Conservation (phyloP, 75 land plant genomes). For the Picea sitchensis region DNA sequence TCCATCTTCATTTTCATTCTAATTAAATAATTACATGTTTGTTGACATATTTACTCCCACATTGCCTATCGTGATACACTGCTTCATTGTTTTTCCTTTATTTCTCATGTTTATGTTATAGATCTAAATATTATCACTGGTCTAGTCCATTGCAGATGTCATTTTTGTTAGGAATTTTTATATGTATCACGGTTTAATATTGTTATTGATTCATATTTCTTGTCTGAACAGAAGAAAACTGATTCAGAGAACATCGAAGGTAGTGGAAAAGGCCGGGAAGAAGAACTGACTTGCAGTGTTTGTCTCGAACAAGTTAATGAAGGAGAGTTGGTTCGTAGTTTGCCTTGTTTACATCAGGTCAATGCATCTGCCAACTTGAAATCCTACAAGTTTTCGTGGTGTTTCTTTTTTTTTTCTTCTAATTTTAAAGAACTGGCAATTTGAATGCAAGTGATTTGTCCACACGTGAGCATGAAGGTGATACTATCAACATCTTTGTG, state of each 20-base stretch:
- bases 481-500: neutral
- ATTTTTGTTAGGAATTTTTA: neutral
- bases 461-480: neutral
- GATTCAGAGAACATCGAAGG: conserved; percentile 21
- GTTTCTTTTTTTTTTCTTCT: neutral
- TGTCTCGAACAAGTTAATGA: conserved; percentile 87
- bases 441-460: neutral
- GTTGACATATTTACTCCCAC: neutral
- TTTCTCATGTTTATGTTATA: neutral
- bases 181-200: neutral
- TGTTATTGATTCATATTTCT: conserved; percentile 3
- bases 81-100: neutral
- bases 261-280: conserved; percentile 36
- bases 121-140: neutral
- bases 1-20: neutral
- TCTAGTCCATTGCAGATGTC: neutral
- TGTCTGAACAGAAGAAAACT: conserved; percentile 39
- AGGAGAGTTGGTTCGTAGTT: conserved; percentile 79
- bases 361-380: neutral
- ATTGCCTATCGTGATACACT: neutral
- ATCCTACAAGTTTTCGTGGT: neutral
- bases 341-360: conserved; percentile 96
- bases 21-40: neutral
- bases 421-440: neutral
- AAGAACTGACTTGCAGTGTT: conserved; percentile 89